phyloP scores from a whole-genome alignment of 331 rosid genomes.

The Acacia concinna region DNA sequence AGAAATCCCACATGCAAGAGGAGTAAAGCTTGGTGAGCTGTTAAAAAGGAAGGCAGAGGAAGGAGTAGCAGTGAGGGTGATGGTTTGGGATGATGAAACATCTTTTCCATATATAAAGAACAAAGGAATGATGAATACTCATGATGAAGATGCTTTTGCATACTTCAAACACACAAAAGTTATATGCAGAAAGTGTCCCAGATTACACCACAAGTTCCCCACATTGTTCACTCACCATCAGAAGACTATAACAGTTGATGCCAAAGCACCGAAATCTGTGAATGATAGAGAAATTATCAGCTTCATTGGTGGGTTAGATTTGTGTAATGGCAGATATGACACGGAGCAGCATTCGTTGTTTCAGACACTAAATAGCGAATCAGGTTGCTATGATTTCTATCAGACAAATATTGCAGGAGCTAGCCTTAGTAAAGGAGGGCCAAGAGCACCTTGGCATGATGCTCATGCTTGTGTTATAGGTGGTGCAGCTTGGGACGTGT shows the following conservation, averaged over 20 bases:
- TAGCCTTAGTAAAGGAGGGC: slow-evolving; percentile 79
- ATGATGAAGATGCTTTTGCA: slow-evolving; percentile 78
- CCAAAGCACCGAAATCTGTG: slow-evolving; percentile 40
- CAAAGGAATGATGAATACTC: slow-evolving; percentile 82
- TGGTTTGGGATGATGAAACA: slow-evolving; percentile 96
- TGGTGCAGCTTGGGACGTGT: slow-evolving; percentile 84
- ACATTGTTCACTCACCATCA: slow-evolving; percentile 91
- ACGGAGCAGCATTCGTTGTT: slow-evolving; percentile 84
- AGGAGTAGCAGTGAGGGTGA: slow-evolving; percentile 85
- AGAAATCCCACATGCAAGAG: slow-evolving; percentile 76
- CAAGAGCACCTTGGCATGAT: slow-evolving; percentile 97
- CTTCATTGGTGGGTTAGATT: slow-evolving; percentile 86
- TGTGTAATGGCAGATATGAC: slow-evolving; percentile 87
- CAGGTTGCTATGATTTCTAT: slow-evolving; percentile 67
- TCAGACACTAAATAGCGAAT: slow-evolving; percentile 55
- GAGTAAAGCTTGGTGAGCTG: slow-evolving; percentile 78
- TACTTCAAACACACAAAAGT: slow-evolving; percentile 75
- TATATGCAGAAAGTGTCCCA: slow-evolving; percentile 77
- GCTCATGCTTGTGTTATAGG: slow-evolving; percentile 88
- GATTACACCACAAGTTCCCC: slow-evolving; percentile 63
- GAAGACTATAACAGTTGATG: slow-evolving; percentile 74
- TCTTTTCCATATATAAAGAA: slow-evolving; percentile 76
- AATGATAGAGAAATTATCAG: slow-evolving; percentile 69
- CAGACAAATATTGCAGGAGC: slow-evolving; percentile 80
- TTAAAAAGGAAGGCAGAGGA: slow-evolving; percentile 86